Evolutionary conservation across 2,329 filamentous ascomycete genomes (phyloP).

Genomic region (Colletotrichum sp.): DNA sequence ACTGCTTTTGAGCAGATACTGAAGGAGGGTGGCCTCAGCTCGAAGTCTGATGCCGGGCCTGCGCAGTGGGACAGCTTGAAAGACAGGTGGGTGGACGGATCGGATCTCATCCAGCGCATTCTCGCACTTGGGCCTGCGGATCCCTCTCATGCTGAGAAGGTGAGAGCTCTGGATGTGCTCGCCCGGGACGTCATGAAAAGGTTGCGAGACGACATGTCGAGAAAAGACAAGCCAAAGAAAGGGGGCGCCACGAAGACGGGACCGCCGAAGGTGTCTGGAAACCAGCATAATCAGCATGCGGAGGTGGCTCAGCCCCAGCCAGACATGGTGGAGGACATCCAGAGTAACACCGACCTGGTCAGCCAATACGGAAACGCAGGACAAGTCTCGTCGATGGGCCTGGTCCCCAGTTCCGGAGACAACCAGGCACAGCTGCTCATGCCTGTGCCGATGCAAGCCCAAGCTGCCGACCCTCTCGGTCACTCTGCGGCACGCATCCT

Average conservation of each 20-base stretch:
- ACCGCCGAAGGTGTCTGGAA: not conserved
- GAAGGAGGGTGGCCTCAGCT: slow-evolving; percentile 69
- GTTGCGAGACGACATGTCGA: slow-evolving; percentile 69
- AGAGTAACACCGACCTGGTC: not conserved
- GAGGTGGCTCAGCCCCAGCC: not conserved
- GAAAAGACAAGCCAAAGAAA: slow-evolving; percentile 48
- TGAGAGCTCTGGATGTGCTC: slow-evolving; percentile 72
- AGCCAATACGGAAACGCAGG: slow-evolving; percentile 11
- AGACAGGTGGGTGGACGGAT: slow-evolving; percentile 67
- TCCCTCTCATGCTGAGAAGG: slow-evolving; percentile 57
- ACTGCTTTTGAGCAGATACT: slow-evolving; percentile 71
- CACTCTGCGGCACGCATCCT: slow-evolving; percentile 9
- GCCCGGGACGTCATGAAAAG: slow-evolving; percentile 82
- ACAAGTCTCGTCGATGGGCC: slow-evolving; percentile 12
- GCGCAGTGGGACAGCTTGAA: slow-evolving; percentile 77
- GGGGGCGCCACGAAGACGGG: not conserved
- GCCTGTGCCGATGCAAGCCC: slow-evolving; percentile 15
- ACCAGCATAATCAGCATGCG: not conserved
- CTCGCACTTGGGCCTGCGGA: slow-evolving; percentile 57
- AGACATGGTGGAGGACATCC: slow-evolving; percentile 18
- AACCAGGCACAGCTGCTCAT: slow-evolving; percentile 15
- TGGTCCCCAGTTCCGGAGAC: slow-evolving; percentile 2
- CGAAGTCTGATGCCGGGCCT: slow-evolving; percentile 74
- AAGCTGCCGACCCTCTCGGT: not conserved
- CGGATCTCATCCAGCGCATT: slow-evolving; percentile 58